These are phyloP conservation scores for Microbotryum saponariae DNA, from an alignment of 1,284 basidiomycete genomes.

Conservation along the genomic window DNA sequence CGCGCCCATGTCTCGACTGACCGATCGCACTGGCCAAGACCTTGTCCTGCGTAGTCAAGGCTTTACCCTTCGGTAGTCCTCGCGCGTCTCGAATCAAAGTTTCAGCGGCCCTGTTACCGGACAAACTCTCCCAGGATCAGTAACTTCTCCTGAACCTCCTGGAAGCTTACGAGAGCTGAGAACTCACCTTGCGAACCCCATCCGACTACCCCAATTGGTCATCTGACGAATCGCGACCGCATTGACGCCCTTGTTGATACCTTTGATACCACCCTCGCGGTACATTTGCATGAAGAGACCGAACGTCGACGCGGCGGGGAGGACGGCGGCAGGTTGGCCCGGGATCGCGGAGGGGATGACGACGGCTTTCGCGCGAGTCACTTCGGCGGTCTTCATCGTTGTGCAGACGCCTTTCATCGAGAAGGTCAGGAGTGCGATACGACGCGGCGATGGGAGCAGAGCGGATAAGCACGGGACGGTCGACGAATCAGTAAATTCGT, in stretches of 20 bases:
- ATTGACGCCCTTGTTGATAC: constrained; percentile 99
- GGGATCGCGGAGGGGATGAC: constrained; percentile 48
- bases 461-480: not conserved
- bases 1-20: not conserved
- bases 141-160: not conserved
- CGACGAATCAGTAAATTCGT: not conserved
- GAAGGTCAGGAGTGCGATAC: not conserved
- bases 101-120: constrained; percentile 58
- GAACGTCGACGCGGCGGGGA: constrained; percentile 54
- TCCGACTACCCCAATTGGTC: constrained; percentile 98
- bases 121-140: not conserved
- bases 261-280: constrained; percentile 78
- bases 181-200: constrained; percentile 78
- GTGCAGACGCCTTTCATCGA: constrained; percentile 30
- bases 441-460: not conserved
- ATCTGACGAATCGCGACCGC: constrained; percentile 69
- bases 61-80: constrained; percentile 62
- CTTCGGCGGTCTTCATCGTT: constrained; percentile 58
- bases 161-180: not conserved
- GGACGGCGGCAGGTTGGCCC: constrained; percentile 6
- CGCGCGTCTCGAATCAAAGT: constrained; percentile 62
- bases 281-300: constrained; percentile 87
- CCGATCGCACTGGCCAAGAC: constrained; percentile 78
- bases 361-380: constrained; percentile 88
- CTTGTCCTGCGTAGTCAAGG: constrained; percentile 70